These are phyloP conservation scores for Vitis rupestris DNA, from an alignment of 164 flowering plant genomes.

Conservation along the genomic window DNA sequence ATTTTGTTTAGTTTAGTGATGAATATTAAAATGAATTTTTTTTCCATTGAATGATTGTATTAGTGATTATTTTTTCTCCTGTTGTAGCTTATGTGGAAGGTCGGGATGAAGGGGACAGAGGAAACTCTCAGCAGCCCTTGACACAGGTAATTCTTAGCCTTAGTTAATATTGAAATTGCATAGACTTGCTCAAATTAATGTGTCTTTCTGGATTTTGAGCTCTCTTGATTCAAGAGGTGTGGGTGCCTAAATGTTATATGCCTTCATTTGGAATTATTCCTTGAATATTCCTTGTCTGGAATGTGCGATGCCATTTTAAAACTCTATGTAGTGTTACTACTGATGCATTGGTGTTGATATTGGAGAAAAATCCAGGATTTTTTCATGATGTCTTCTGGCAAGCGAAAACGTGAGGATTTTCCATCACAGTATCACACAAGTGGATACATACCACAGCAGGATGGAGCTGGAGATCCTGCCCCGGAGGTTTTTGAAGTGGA, in stretches of 20 bases:
- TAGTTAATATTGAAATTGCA: background rate
- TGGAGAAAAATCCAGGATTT: conserved; percentile 57
- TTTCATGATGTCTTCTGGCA: conserved; percentile 61
- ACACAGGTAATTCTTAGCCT: conserved; percentile 58
- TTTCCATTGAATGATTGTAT: background rate
- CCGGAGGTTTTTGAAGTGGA: conserved; percentile 38
- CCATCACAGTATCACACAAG: conserved; percentile 51
- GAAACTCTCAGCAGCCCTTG: conserved; percentile 51
- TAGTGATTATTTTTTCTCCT: conserved; percentile 5
- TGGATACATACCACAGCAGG: conserved; percentile 91
- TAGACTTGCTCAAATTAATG: background rate
- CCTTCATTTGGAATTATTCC: background rate
- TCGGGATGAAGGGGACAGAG: conserved; percentile 75
- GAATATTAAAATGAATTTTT: too few relatives aligned
- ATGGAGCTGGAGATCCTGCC: conserved; percentile 75
- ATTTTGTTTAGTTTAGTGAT: too few relatives aligned
- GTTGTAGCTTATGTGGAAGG: conserved; percentile 87
- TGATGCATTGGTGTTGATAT: conserved; percentile 6
- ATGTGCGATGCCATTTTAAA: background rate
- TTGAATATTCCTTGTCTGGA: background rate
- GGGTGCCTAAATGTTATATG: background rate
- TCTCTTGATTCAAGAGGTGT: background rate
- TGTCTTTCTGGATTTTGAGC: conserved; percentile 4
- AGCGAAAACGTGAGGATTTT: conserved; percentile 82
- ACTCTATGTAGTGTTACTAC: background rate